phyloP scores from a whole-genome alignment of 1,284 basidiomycete genomes.

The Termitomyces sp. region DNA sequence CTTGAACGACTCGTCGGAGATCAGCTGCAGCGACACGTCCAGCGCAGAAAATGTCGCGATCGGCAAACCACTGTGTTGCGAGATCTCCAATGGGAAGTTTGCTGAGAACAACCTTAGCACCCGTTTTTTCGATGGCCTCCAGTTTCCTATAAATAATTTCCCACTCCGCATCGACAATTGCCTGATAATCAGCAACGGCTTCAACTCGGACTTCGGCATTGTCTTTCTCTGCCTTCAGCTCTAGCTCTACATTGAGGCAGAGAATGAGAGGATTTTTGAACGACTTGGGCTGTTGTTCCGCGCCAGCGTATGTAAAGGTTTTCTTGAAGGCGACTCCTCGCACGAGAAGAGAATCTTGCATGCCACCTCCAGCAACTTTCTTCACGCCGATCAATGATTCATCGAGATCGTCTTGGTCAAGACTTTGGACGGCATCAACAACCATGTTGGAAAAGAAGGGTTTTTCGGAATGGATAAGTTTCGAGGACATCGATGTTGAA shows the following conservation, averaged over 20 bases:
- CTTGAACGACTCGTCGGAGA: conserved; percentile 91
- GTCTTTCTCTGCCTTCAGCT: conserved; percentile 99
- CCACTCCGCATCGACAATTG: conserved; percentile 99
- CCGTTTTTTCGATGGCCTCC: conserved; percentile 93
- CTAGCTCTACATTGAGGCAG: conserved; percentile 96
- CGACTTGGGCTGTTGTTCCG: conserved; percentile 97
- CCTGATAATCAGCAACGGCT: conserved; percentile 96
- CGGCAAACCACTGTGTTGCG: conserved; percentile 99
- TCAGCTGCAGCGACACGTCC: conserved; percentile 92
- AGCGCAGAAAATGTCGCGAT: conserved; percentile 98
- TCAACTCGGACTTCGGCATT: conserved; percentile 98
- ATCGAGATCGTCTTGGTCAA: conserved; percentile 93
- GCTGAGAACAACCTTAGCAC: conserved; percentile 96
- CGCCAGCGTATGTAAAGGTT: conserved; percentile 98
- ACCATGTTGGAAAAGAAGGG: conserved; percentile 99
- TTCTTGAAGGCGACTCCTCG: conserved; percentile 98
- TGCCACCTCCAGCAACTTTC: conserved; percentile 97
- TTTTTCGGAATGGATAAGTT: conserved; percentile 98
- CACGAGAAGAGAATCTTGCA: conserved; percentile 92
- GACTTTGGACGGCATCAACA: conserved; percentile 89
- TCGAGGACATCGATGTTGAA: conserved; percentile 98
- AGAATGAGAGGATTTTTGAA: conserved; percentile 89
- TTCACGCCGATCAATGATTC: conserved; percentile 98
- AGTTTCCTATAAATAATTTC: conserved; percentile 99
- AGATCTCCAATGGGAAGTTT: conserved; percentile 98